Evolutionary conservation across 805 yeast species (phyloP), one percentile per base, ranked within the genome.

Genomic region (Yamadazyma philogaea): DNA sequence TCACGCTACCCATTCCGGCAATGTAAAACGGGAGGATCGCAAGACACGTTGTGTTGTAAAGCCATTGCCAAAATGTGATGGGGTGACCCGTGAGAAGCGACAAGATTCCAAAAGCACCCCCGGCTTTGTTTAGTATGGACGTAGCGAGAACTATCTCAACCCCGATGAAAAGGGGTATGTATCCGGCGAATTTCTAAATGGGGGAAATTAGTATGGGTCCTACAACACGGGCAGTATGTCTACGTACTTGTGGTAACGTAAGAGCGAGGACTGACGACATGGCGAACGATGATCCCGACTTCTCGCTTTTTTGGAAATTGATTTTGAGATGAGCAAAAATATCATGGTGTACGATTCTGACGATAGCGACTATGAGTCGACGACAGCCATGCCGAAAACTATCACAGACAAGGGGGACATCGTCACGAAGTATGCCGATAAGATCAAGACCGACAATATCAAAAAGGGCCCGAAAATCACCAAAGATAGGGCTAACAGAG

Each of bases 31-130:
- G 80, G 34, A 90, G 64, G 5, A 81, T 70, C 3, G 77, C 42
- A 12, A 86, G 66, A 2, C 95, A 82, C 45, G 82, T 60, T 14
- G 84, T 52, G 60, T 90, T 88, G 50, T 82, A 79, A 1, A 84
- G 45, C 93, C 96, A 86, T 58, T 91, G 97, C 66, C 85, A 68
- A 46, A 82, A 77, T 46, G 81, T 82, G 42, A 90, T 72, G 2
- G 93, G 93, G 57, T 90, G 96, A 1, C 96, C 93, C 0, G 97
- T 90, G 55, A 91, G 76, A 19, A 91, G 61, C 1, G 97, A 89
- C 17, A 89, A 67, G 27, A 91, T 68, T 21, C 97, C 99, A 61
- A 84, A 91, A 16, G 81, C 70, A 7, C 98, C 96, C 45, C 95
- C 81, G 51, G 90, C 87, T 59, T 90, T 90, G 68, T 91, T 91